A percentile compares a stretch with the other conserved stretches of the same genome.
phyloP scores from a whole-genome alignment of 2,329 filamentous ascomycete genomes.

The Lecanoromycetidae sp. region DNA sequence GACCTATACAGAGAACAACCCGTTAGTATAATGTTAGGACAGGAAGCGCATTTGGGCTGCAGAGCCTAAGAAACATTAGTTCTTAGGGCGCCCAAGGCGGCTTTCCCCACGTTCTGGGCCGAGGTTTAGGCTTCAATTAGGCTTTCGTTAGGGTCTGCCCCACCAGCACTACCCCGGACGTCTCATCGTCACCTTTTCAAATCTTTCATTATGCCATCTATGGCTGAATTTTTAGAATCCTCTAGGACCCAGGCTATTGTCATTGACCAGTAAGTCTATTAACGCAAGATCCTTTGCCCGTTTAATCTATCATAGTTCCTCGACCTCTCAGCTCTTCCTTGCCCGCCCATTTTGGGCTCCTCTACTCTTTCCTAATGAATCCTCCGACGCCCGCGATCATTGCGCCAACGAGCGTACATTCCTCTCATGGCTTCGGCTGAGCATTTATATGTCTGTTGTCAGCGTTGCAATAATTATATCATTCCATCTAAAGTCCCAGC shows the following conservation, averaged over 20 bases:
- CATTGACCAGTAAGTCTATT: conserved; percentile 34
- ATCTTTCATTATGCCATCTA: conserved; percentile 2
- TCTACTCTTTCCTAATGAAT: conserved; percentile 53
- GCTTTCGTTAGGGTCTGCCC: not conserved
- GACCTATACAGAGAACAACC: not conserved
- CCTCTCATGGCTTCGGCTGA: conserved; percentile 79
- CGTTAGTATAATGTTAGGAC: not conserved
- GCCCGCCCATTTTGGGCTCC: conserved; percentile 44
- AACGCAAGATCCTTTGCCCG: not conserved
- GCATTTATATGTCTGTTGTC: conserved; percentile 83
- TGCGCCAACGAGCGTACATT: conserved; percentile 61
- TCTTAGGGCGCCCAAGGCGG: no score
- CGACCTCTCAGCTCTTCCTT: conserved; percentile 34
- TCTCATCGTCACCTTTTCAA: not conserved
- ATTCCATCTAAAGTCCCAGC: conserved; percentile 72
- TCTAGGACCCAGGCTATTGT: conserved; percentile 37
- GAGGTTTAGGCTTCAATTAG: not conserved
- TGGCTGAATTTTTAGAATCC: conserved; percentile 26
- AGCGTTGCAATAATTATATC: conserved; percentile 82
- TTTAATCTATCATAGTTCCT: conserved; percentile 6
- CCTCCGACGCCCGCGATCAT: conserved; percentile 55
- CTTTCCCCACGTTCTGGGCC: not conserved
- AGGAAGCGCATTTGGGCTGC: not conserved
- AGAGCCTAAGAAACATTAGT: no score
- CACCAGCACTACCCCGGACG: not conserved